Evolutionary conservation across 208 protist species (phyloP).

Genomic region (Crithidia brevicula): DNA sequence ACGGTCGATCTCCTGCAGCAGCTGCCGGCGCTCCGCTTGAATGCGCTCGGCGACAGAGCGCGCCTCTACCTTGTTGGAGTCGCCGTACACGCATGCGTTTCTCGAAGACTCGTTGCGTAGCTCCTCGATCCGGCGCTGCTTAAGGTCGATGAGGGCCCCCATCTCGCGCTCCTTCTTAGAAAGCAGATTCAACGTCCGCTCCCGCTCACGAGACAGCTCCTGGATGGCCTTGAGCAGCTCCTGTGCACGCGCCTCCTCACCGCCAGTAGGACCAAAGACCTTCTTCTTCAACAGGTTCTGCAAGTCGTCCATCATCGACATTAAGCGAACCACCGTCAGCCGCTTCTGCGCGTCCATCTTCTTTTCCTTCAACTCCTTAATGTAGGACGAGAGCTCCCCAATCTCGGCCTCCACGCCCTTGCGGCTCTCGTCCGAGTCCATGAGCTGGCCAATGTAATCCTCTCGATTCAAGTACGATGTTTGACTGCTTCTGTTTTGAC

Average conservation of each 20-base stretch:
- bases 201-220: conserved; percentile 78
- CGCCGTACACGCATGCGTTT: conserved; percentile 46
- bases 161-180: conserved; percentile 76
- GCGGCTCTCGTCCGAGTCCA: conserved; percentile 48
- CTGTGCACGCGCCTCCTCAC: conserved; percentile 61
- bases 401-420: conserved; percentile 54
- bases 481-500: conserved; percentile 17
- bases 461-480: conserved; percentile 39
- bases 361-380: conserved; percentile 47
- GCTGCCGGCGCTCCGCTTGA: conserved; percentile 58
- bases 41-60: conserved; percentile 62
- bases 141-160: conserved; percentile 63
- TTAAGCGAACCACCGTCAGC: conserved; percentile 65
- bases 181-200: conserved; percentile 59
- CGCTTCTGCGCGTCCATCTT: conserved; percentile 55
- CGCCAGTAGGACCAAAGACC: conserved; percentile 39
- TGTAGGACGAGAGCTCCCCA: conserved; percentile 39
- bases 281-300: conserved; percentile 67
- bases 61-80: conserved; percentile 56
- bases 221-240: conserved; percentile 77
- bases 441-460: conserved; percentile 65
- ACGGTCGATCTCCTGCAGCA: conserved; percentile 66
- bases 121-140: conserved; percentile 68
- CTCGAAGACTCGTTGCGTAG: conserved; percentile 60
- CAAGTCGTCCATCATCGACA: conserved; percentile 83